Conservation (phyloP, 345 rosid genomes). For the Eucalyptus victrix region DNA sequence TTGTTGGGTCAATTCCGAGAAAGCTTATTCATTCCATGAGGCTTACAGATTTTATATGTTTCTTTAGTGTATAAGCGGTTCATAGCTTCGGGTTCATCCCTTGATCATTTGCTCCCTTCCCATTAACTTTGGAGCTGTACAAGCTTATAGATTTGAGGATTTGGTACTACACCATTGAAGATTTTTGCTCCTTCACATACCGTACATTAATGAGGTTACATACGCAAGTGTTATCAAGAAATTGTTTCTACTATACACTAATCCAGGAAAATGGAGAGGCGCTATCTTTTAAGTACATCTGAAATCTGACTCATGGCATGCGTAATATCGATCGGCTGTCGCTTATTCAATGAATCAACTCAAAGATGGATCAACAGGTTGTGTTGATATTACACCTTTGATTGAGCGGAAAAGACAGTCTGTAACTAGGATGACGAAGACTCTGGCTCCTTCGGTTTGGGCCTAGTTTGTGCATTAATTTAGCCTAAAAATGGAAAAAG, state of each 20-base stretch:
- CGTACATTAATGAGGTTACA: not conserved
- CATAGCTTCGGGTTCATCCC: not conserved
- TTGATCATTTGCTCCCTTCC: not conserved
- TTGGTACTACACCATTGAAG: not conserved
- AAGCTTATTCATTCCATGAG: not conserved
- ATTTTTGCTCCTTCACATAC: not conserved
- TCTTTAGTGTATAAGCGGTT: not conserved
- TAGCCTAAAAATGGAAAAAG: not conserved
- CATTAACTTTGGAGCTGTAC: not conserved
- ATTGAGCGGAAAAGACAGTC: not conserved
- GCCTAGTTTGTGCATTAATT: not conserved
- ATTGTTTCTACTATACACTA: not conserved
- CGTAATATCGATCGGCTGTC: not conserved
- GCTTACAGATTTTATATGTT: not conserved
- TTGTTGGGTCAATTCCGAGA: not conserved
- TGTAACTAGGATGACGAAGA: not conserved
- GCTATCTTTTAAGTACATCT: not conserved
- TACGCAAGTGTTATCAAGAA: not conserved
- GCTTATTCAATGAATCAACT: not conserved
- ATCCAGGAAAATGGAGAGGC: not conserved
- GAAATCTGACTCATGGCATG: not conserved
- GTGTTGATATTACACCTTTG: not conserved
- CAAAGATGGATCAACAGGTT: not conserved
- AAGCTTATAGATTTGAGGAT: not conserved
- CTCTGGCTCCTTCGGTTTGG: not conserved